Evolutionary conservation across 2,329 filamentous ascomycete species (phyloP), one percentile per base, ranked within the genome.

Genomic region (Beauveria sp.): DNA sequence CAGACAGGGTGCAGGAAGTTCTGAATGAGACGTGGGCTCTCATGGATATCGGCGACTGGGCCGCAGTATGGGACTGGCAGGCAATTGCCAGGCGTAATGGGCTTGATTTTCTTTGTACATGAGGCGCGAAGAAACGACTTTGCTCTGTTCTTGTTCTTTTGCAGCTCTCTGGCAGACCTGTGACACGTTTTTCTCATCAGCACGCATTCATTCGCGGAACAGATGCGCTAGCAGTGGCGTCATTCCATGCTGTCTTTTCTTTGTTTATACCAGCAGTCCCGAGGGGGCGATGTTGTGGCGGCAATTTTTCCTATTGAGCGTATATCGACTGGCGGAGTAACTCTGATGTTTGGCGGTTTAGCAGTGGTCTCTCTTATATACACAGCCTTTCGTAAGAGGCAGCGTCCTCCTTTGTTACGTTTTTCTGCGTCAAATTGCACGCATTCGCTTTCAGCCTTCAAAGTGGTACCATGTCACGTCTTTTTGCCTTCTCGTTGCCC

Each of bases 51-150:
- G 82, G 79, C 22, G 81, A 86, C 55, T 86, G 83, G 80, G 66
- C 76, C 28, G 76, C 77, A 20, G 83, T 82, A 8, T 88, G 85
- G 85, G 85, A 88, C 69, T 87, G 84, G 84, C 84, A 86, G 63
- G 74, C 75, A 3, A 77, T 86, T 30, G 83, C 84, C 1, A 72
- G 75, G 58, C 67, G 73, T 8, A 78, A 85, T 71, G 77, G 75
- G 0, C 75, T 86, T 41, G 80, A 85, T 69, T 85, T 86, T 65
- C 73, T 84, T 3, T 83, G 81, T 68, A 70, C 74, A 26, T 77
- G 64, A 73, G 70, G 5, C 41, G 10, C 20, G 10, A 24, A 26
- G 22, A 54, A 43, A 43, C 5, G 52, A 14, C 18, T 24, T 37
- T 22, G 5, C 14, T 22, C 24, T 40, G 2, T 41, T n/a, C 18